These are phyloP conservation scores for Vitis hybrid DNA, from an alignment of 177 flowering plant species.

Conservation along the genomic window DNA sequence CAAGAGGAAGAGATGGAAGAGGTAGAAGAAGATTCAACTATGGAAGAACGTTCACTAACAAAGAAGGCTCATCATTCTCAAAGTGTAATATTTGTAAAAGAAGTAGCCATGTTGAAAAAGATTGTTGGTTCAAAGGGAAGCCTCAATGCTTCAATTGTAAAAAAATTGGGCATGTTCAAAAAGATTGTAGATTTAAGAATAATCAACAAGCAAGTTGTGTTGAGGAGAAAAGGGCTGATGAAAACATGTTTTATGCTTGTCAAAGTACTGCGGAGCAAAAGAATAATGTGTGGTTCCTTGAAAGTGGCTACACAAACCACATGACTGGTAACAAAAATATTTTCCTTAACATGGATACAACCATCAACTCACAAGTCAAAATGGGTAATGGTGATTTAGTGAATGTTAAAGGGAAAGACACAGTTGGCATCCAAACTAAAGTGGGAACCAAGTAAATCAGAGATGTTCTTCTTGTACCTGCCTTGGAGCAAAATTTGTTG, in stretches of 20 bases:
- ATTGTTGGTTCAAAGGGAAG: conserved; percentile 4
- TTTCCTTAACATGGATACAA: conserved; percentile 2
- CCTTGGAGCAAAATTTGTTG: conserved; percentile 9
- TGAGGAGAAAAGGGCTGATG: neutral
- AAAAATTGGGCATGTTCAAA: conserved; percentile 1
- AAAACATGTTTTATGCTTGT: neutral
- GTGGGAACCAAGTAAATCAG: neutral
- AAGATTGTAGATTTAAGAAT: neutral
- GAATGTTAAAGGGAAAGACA: neutral
- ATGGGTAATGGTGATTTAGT: neutral
- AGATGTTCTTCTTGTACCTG: conserved; percentile 9
- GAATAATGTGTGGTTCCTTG: neutral
- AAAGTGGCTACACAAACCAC: neutral
- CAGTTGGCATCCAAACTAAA: neutral
- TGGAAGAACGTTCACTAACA: too few relatives aligned
- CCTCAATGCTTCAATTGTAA: neutral
- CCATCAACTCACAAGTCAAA: neutral
- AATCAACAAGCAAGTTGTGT: neutral
- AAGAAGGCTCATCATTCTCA: too few relatives aligned
- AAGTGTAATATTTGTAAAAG: conserved; percentile 1
- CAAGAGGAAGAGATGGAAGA: neutral
- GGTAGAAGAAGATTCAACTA: neutral
- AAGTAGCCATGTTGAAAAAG: neutral
- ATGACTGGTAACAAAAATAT: conserved; percentile 1
- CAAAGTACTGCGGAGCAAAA: neutral